A percentile compares a stretch with the other conserved stretches of the same genome.
These are phyloP conservation scores for Pyracantha coccinea DNA, from an alignment of 331 rosid genomes.

Conservation along the genomic window DNA sequence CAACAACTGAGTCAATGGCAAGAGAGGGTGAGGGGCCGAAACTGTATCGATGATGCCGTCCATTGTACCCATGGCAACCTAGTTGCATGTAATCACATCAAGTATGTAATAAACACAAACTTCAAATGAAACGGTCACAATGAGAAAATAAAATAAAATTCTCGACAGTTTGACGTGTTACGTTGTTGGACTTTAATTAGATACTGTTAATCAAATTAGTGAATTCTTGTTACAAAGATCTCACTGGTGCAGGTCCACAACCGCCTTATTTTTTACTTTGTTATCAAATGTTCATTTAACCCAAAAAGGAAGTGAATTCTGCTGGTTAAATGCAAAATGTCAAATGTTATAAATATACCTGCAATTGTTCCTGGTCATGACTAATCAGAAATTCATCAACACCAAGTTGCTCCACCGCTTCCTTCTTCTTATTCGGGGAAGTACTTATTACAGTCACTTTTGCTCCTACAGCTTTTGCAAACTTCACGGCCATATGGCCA, in stretches of 20 bases:
- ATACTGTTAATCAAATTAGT: background rate
- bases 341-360: conserved; percentile 15
- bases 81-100: background rate
- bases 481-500: conserved; percentile 14
- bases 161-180: background rate
- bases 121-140: too few relatives aligned
- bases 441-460: conserved; percentile 21
- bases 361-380: conserved; percentile 23
- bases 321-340: background rate
- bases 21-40: conserved; percentile 6
- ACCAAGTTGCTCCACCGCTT: conserved; percentile 22
- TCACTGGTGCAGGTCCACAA: too few relatives aligned
- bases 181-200: background rate
- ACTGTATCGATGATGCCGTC: conserved; percentile 20
- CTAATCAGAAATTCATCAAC: conserved; percentile 25
- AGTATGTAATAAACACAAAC: too few relatives aligned
- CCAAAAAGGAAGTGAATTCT: background rate
- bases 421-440: conserved; percentile 28
- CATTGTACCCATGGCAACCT: conserved; percentile 8
- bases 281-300: background rate
- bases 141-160: too few relatives aligned
- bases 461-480: conserved; percentile 11
- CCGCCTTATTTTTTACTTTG: background rate
- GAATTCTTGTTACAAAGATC: too few relatives aligned
- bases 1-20: background rate